Evolutionary conservation across 2,329 filamentous ascomycete genomes (phyloP).

Genomic region (Alternaria angustiovoidea): DNA sequence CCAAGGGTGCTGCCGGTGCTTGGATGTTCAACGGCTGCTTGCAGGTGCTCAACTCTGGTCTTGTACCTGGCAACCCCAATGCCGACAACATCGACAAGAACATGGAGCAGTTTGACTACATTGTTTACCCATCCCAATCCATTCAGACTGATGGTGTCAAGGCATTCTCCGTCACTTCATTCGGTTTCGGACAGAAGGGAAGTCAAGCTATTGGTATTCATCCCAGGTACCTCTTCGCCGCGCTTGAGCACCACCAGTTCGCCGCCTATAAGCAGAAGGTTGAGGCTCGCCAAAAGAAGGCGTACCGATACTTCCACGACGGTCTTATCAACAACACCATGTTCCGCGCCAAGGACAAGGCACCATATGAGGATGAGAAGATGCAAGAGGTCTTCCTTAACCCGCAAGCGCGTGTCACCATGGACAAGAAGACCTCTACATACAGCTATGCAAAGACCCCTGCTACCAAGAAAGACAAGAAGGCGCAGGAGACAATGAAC

Average conservation of each 20-base stretch:
- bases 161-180: slow-evolving; percentile 98
- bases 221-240: slow-evolving; percentile 92
- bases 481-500: slow-evolving; percentile 70
- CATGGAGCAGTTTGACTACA: slow-evolving; percentile 98
- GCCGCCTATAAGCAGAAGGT: slow-evolving; percentile 86
- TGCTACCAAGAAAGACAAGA: slow-evolving; percentile 70
- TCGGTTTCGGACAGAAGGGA: slow-evolving; percentile 99
- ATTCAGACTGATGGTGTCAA: slow-evolving; percentile 99
- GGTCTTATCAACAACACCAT: slow-evolving; percentile 97
- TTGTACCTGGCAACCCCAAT: slow-evolving; percentile 97
- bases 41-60: slow-evolving; percentile 90
- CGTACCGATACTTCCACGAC: slow-evolving; percentile 98
- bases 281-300: slow-evolving; percentile 94
- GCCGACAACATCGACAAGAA: slow-evolving; percentile 96
- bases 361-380: slow-evolving; percentile 89
- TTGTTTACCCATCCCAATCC: slow-evolving; percentile 92
- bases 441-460: slow-evolving; percentile 70
- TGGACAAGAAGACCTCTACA: slow-evolving; percentile 86
- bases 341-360: slow-evolving; percentile 92
- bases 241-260: slow-evolving; percentile 88
- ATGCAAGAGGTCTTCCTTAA: slow-evolving; percentile 91
- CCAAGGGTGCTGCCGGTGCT: slow-evolving; percentile 97
- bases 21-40: slow-evolving; percentile 99
- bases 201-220: slow-evolving; percentile 97
- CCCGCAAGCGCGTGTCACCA: slow-evolving; percentile 83